Evolutionary conservation across 2,329 filamentous ascomycete species (phyloP).

Genomic region (Fulvia fulva): DNA sequence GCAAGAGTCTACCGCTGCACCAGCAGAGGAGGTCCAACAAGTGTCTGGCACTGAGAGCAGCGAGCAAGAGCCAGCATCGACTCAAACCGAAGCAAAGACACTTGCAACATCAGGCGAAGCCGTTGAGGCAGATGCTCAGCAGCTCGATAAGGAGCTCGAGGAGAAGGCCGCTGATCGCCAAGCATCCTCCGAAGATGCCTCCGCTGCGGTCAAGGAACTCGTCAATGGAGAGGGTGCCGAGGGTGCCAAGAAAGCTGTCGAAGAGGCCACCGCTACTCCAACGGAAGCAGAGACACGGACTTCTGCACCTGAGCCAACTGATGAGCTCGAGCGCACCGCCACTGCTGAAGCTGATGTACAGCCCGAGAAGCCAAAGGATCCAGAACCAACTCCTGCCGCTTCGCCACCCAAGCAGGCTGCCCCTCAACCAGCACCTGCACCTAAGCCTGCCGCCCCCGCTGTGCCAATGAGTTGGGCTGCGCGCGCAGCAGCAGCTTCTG

Average conservation of each 20-base stretch:
- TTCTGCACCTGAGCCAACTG: constrained; percentile 35
- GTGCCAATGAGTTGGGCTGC: constrained; percentile 69
- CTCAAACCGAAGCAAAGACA: constrained; percentile 32
- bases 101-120: constrained; percentile 35
- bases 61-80: constrained; percentile 40
- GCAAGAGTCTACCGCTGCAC: constrained; percentile 57
- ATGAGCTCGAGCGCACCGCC: constrained; percentile 22
- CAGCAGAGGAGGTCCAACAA: constrained; percentile 34
- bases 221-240: constrained; percentile 33
- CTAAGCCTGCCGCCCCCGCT: constrained; percentile 50
- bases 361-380: constrained; percentile 59
- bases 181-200: constrained; percentile 24
- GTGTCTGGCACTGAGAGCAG: constrained; percentile 34
- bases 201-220: constrained; percentile 27
- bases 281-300: constrained; percentile 22
- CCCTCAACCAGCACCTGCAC: constrained; percentile 51
- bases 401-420: constrained; percentile 36
- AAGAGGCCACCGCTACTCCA: constrained; percentile 25
- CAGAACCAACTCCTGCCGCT: constrained; percentile 52
- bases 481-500: constrained; percentile 52
- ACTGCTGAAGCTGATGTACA: constrained; percentile 40
- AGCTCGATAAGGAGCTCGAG: constrained; percentile 73
- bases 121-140: constrained; percentile 42
- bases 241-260: constrained; percentile 38
- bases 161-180: constrained; percentile 46